A percentile compares a stretch with the other conserved stretches of the same genome.
phyloP scores from a whole-genome alignment of 139 green algal genomes.

The Desmodesmus armatus region DNA sequence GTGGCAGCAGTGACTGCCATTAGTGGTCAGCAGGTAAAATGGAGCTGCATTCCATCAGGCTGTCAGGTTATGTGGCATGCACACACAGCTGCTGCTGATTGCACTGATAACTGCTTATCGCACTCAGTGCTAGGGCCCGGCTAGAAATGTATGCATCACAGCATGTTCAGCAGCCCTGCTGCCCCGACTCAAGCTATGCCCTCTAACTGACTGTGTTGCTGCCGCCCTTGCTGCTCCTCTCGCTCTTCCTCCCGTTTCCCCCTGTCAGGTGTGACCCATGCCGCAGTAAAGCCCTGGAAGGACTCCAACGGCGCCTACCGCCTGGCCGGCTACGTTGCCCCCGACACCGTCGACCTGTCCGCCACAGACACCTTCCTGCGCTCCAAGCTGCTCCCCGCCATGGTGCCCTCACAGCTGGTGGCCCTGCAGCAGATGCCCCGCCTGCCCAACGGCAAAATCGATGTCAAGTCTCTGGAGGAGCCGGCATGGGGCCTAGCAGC shows the following conservation, averaged over 20 bases:
- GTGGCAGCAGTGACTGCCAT: too few relatives aligned
- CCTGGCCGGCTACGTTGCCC: neutral
- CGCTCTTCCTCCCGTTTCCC: neutral
- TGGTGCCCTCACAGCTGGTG: slow-evolving; percentile 47
- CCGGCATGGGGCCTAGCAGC: neutral
- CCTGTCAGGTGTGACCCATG: slow-evolving; percentile 2
- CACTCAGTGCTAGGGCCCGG: too few relatives aligned
- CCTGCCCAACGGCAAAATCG: slow-evolving; percentile 49
- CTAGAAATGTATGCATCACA: too few relatives aligned
- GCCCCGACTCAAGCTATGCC: too few relatives aligned
- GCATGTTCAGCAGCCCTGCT: too few relatives aligned
- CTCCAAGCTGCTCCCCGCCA: neutral
- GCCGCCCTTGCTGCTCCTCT: too few relatives aligned
- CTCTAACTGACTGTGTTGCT: neutral
- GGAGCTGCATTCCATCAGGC: too few relatives aligned
- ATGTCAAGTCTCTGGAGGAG: neutral
- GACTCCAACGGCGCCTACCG: neutral
- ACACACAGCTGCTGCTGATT: too few relatives aligned
- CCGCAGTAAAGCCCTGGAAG: neutral
- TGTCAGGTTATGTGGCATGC: too few relatives aligned
- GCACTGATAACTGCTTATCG: too few relatives aligned
- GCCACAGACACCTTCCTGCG: neutral
- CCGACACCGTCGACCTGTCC: neutral
- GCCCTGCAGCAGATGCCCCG: slow-evolving; percentile 34
- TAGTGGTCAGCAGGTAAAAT: too few relatives aligned